Conservation (phyloP, 495 filamentous ascomycete species). For the Aspergillus asperescens region DNA sequence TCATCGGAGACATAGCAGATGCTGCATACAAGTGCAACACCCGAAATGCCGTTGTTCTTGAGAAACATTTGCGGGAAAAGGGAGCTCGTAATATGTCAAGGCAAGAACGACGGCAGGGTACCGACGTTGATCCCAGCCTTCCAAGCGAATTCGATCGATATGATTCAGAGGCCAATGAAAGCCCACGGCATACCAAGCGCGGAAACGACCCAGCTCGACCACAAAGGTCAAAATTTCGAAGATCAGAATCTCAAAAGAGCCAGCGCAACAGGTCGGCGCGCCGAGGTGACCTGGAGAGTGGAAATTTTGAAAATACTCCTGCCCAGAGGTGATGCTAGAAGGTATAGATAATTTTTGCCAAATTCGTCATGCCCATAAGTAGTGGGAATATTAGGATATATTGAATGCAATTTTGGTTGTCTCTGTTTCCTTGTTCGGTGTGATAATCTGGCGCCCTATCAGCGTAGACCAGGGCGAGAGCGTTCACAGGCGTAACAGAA, state of each 20-base stretch:
- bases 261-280: slow-evolving; percentile 26
- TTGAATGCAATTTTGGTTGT: not conserved
- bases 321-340: not conserved
- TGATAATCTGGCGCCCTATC: slow-evolving; percentile 44
- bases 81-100: slow-evolving; percentile 25
- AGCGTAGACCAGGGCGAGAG: slow-evolving; percentile 37
- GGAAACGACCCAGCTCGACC: not conserved
- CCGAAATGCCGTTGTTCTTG: slow-evolving; percentile 68
- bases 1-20: slow-evolving; percentile 81
- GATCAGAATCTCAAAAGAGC: slow-evolving; percentile 9
- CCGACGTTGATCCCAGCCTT: slow-evolving; percentile 32
- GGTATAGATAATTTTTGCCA: not conserved
- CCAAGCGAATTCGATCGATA: slow-evolving; percentile 42
- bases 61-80: slow-evolving; percentile 58
- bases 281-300: slow-evolving; percentile 30
- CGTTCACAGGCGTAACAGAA: slow-evolving; percentile 59
- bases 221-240: slow-evolving; percentile 7
- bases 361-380: not conserved
- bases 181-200: not conserved
- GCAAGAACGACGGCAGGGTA: slow-evolving; percentile 16
- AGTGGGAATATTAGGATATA: not conserved
- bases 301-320: slow-evolving; percentile 14
- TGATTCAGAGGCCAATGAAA: slow-evolving; percentile 15
- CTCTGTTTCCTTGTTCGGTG: slow-evolving; percentile 2
- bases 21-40: slow-evolving; percentile 65